phyloP scores from a whole-genome alignment of 805 yeast genomes.

The Ogataea pilisensis region DNA sequence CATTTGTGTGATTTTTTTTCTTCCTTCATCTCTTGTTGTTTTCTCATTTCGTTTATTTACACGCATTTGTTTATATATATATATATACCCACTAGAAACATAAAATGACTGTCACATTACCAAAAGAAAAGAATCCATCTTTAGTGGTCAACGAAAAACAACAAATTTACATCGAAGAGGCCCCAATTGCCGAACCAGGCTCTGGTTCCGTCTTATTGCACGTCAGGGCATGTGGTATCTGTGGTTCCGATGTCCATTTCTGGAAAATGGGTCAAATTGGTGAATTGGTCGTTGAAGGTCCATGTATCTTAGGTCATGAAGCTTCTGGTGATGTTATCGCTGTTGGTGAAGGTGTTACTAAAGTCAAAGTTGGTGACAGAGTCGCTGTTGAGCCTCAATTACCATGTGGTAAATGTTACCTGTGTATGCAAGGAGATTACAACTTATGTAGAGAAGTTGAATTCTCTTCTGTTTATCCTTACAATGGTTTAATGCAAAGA shows the following conservation, averaged over 20 bases:
- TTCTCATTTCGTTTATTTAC: neutral
- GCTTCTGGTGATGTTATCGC: conserved; percentile 42
- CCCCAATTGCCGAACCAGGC: conserved; percentile 26
- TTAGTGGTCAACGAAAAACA: conserved; percentile 21
- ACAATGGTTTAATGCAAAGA: conserved; percentile 38
- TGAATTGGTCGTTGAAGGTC: conserved; percentile 34
- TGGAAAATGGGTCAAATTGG: conserved; percentile 64
- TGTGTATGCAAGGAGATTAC: conserved; percentile 38
- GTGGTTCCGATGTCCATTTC: conserved; percentile 73
- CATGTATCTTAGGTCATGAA: conserved; percentile 44
- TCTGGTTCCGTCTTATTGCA: conserved; percentile 48
- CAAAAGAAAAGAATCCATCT: conserved; percentile 16
- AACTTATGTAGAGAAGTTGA: conserved; percentile 37
- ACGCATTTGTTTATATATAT: neutral
- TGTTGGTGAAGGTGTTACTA: conserved; percentile 45
- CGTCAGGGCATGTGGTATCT: conserved; percentile 64
- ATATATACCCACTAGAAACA: neutral
- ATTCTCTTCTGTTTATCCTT: conserved; percentile 36
- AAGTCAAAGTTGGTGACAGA: conserved; percentile 42
- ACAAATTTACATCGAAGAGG: conserved; percentile 15
- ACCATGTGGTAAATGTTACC: conserved; percentile 41
- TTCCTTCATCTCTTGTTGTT: neutral
- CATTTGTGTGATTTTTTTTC: neutral
- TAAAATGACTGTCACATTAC: conserved; percentile 1
- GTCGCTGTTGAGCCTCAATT: conserved; percentile 54